phyloP scores from a whole-genome alignment of 768 basidiomycete species.

The Ephemerocybe angulata region DNA sequence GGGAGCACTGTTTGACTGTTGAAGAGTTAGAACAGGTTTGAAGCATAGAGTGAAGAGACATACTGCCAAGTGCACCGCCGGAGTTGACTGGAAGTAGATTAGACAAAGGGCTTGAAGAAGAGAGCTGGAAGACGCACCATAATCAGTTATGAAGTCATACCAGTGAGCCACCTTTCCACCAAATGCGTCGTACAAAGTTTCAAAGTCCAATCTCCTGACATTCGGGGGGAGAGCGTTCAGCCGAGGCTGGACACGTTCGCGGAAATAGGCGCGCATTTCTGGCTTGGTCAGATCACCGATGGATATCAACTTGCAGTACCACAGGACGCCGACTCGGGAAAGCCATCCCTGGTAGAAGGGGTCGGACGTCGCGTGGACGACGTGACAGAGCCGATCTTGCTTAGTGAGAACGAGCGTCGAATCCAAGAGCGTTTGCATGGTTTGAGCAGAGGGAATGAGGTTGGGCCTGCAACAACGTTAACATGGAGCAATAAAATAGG shows the following conservation, averaged over 20 bases:
- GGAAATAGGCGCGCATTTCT: conserved; percentile 66
- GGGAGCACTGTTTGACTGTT: conserved; percentile 72
- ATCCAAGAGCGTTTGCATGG: conserved; percentile 83
- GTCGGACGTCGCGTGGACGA: conserved; percentile 79
- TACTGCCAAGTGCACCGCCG: conserved; percentile 68
- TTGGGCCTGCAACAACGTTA: conserved; percentile 47
- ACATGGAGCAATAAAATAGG: neutral
- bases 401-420: conserved; percentile 85
- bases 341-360: conserved; percentile 86
- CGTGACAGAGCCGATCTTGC: conserved; percentile 81
- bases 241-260: conserved; percentile 65
- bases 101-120: neutral
- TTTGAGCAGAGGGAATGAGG: conserved; percentile 70
- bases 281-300: conserved; percentile 75
- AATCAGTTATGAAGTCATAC: conserved; percentile 76
- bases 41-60: conserved; percentile 21
- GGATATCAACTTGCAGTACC: conserved; percentile 82
- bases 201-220: conserved; percentile 53
- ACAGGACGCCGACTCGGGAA: conserved; percentile 73
- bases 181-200: conserved; percentile 71
- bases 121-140: conserved; percentile 38
- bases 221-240: conserved; percentile 29
- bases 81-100: conserved; percentile 53
- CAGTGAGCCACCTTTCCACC: conserved; percentile 84
- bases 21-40: conserved; percentile 4